phyloP scores from a whole-genome alignment of 345 rosid genomes.

The Garcia nutans region DNA sequence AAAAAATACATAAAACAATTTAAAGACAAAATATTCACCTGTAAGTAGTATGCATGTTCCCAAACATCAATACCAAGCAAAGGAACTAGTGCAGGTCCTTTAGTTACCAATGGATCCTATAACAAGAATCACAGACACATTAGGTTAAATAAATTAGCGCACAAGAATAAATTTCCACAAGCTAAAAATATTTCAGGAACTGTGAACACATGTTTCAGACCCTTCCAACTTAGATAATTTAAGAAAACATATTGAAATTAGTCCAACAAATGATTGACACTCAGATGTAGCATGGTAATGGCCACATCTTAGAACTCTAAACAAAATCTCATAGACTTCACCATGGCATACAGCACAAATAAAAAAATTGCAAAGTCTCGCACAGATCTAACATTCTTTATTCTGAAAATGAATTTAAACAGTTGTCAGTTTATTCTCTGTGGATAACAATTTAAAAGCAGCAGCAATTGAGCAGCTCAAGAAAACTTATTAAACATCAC shows the following conservation, averaged over 20 bases:
- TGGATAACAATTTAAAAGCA: not conserved
- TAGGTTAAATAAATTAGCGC: not conserved
- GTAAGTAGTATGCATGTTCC: conserved; percentile 99
- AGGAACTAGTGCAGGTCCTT: conserved; percentile 72
- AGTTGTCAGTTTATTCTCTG: not conserved
- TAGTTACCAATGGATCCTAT: conserved; percentile 89
- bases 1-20: conserved; percentile 1
- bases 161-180: not conserved
- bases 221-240: not conserved
- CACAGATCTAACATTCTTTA: not conserved
- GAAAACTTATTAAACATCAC: not conserved
- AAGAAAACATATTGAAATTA: not conserved
- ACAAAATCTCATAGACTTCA: not conserved
- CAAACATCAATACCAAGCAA: conserved; percentile 92
- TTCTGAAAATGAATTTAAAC: not conserved
- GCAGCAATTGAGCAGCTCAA: conserved; percentile 2
- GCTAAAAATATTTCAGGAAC: not conserved
- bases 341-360: not conserved
- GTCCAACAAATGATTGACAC: not conserved
- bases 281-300: not conserved
- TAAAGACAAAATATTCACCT: conserved; percentile 45
- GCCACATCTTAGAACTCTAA: too few species aligned
- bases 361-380: not conserved
- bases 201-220: not conserved
- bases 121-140: not conserved